Conservation (phyloP, 345 rosid species). For the Citrus maxima region DNA sequence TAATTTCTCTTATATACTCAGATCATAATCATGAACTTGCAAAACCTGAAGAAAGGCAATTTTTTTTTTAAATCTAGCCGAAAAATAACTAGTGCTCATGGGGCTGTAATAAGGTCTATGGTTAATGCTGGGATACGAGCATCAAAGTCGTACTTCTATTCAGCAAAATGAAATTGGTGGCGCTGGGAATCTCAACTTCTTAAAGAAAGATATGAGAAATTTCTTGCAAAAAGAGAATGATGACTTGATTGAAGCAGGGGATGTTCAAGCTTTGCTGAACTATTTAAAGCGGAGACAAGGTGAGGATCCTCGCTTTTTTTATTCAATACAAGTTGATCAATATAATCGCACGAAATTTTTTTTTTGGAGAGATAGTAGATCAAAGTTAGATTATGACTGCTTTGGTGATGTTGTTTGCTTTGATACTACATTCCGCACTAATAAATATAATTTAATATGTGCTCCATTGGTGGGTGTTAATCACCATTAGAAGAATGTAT, state of each 20-base stretch:
- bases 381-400: background rate
- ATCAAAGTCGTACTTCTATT: no score
- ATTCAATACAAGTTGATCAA: background rate
- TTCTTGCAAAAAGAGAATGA: rapidly evolving
- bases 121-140: no score
- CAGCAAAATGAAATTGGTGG: no score
- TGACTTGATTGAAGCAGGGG: no score
- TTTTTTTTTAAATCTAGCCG: rapidly evolving
- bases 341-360: background rate
- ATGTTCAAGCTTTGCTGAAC: no score
- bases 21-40: constrained; percentile 19
- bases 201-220: no score
- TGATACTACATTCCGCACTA: background rate
- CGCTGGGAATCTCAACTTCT: no score
- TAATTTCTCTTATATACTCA: constrained; percentile 3
- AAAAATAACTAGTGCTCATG: no score
- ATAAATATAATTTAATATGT: background rate
- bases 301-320: background rate
- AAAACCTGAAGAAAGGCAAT: background rate
- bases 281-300: no score
- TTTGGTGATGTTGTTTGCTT: background rate
- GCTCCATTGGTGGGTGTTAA: background rate
- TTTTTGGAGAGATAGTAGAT: background rate
- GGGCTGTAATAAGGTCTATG: no score
- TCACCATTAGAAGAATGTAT: background rate